These are phyloP conservation scores for Udeniomyces megalosporus DNA, from an alignment of 768 basidiomycete genomes.

Conservation along the genomic window DNA sequence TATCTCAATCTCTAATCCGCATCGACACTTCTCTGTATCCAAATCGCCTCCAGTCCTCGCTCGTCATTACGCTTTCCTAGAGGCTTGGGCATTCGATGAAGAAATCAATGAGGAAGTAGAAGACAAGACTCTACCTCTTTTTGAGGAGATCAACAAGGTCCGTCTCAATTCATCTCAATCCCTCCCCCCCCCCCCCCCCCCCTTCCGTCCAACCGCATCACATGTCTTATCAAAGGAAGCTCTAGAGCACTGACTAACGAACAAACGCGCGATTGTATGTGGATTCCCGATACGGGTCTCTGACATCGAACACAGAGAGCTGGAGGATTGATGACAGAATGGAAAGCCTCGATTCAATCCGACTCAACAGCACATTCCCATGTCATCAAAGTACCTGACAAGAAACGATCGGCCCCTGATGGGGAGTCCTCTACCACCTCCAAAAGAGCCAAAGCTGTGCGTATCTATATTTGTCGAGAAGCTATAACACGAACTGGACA, in stretches of 20 bases:
- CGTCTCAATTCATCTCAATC: too few species aligned
- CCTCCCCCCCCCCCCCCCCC: too few species aligned
- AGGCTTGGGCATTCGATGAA: slow-evolving; percentile 83
- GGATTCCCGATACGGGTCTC: too few species aligned
- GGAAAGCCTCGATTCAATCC: slow-evolving; percentile 47
- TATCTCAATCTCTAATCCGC: too few species aligned
- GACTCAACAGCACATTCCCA: slow-evolving; percentile 50
- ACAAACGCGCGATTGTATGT: too few species aligned
- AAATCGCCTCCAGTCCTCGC: slow-evolving; percentile 44
- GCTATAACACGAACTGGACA: too few species aligned
- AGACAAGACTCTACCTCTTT: slow-evolving; percentile 65
- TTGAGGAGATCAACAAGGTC: slow-evolving; percentile 65
- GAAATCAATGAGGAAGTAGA: slow-evolving; percentile 60
- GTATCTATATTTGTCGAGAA: too few species aligned
- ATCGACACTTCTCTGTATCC: too few species aligned
- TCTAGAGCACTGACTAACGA: too few species aligned
- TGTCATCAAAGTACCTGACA: slow-evolving; percentile 27
- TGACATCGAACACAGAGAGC: slow-evolving; percentile 40
- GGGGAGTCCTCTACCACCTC: too few species aligned
- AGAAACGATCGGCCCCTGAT: slow-evolving; percentile 45
- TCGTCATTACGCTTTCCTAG: slow-evolving; percentile 74
- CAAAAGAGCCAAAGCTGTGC: too few species aligned
- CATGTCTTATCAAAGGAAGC: too few species aligned
- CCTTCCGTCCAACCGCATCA: not conserved
- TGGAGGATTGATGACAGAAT: slow-evolving; percentile 49